A percentile compares a stretch with the other conserved stretches of the same genome.
Evolutionary conservation across 116 monocot genomes (phyloP).

Genomic region (Iris pallida): DNA sequence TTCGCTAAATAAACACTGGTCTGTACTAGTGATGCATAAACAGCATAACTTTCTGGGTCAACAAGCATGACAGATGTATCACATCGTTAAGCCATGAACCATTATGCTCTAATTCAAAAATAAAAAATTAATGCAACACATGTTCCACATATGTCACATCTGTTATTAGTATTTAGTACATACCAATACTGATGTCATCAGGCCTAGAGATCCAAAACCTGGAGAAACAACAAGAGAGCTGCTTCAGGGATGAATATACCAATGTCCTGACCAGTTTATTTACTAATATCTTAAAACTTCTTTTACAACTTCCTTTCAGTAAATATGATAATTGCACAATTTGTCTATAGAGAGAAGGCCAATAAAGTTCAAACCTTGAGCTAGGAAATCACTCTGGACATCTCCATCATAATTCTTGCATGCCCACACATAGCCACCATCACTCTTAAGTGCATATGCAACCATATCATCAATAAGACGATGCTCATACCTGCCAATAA

Average conservation of each 20-base stretch:
- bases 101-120: no score
- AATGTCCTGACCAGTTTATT: background rate
- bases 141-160: no score
- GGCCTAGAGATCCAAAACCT: slow-evolving; percentile 90
- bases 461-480: slow-evolving; percentile 99
- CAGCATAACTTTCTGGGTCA: no score
- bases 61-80: no score
- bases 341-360: background rate
- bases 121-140: no score
- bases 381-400: slow-evolving; percentile 99
- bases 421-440: slow-evolving; percentile 97
- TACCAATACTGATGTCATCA: slow-evolving; percentile 93
- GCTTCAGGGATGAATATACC: background rate
- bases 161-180: background rate
- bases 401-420: slow-evolving; percentile 99
- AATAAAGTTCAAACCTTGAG: slow-evolving; percentile 63
- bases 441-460: slow-evolving; percentile 96
- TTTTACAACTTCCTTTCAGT: background rate
- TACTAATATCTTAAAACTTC: no score
- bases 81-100: no score
- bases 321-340: background rate
- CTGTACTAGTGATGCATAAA: no score
- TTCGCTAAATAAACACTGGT: no score
- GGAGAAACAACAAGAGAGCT: slow-evolving; percentile 4
- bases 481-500: slow-evolving; percentile 79